Conservation (phyloP, 2,329 filamentous ascomycete species). For the Cercospora nicotianae region DNA sequence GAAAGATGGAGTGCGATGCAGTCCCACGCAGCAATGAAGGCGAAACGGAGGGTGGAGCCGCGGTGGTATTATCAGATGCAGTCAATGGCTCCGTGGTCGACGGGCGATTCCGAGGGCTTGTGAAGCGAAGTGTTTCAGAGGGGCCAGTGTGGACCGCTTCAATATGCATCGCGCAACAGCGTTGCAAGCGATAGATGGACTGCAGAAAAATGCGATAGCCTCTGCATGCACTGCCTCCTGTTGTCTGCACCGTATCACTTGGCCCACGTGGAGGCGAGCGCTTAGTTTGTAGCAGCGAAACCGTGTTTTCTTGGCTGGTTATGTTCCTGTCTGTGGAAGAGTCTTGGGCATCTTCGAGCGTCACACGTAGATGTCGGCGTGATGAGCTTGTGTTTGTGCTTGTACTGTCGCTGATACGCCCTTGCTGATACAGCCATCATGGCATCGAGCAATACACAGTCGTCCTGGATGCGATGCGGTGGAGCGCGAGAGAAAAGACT, state of each 20-base stretch:
- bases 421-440: neutral
- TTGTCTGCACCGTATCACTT: neutral
- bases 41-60: constrained; percentile 2
- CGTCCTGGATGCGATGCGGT: neutral
- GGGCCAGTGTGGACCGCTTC: neutral
- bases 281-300: neutral
- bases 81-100: neutral
- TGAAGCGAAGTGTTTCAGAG: neutral
- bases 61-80: constrained; percentile 1
- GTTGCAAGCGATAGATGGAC: neutral
- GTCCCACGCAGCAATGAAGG: constrained; percentile 8
- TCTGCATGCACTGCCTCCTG: neutral
- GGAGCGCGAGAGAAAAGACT: too few relatives aligned
- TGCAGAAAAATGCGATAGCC: neutral
- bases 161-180: neutral
- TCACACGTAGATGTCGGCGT: neutral
- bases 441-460: neutral
- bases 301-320: neutral
- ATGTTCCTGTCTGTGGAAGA: neutral
- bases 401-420: neutral
- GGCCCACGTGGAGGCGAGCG: neutral
- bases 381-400: neutral
- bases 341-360: neutral
- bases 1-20: neutral
- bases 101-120: neutral